phyloP scores from a whole-genome alignment of 371 early-diverging fungal species.

The Mucor racemosus region DNA sequence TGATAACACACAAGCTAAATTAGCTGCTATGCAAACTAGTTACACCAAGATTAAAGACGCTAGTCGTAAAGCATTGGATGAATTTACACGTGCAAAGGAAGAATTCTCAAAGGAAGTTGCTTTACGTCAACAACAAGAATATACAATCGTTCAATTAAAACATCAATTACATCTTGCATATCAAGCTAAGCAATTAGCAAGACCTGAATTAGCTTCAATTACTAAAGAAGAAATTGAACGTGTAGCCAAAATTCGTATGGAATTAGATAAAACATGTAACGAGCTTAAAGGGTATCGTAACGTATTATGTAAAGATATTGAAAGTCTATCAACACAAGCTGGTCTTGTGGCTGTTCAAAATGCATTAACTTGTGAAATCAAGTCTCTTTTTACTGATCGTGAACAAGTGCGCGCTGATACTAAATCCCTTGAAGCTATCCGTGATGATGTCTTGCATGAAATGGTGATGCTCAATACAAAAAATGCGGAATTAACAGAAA shows the following conservation, averaged over 20 bases:
- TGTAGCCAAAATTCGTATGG: slow-evolving; percentile 37
- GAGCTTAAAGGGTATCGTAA: slow-evolving; percentile 46
- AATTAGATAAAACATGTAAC: slow-evolving; percentile 42
- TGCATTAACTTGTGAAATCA: slow-evolving; percentile 35
- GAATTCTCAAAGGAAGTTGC: slow-evolving; percentile 50
- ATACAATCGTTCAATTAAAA: slow-evolving; percentile 35
- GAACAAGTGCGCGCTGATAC: slow-evolving; percentile 33
- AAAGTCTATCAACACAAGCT: slow-evolving; percentile 41
- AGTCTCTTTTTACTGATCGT: slow-evolving; percentile 36
- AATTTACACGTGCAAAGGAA: slow-evolving; percentile 48
- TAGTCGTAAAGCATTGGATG: slow-evolving; percentile 48
- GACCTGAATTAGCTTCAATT: slow-evolving; percentile 27
- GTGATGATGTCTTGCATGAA: slow-evolving; percentile 49
- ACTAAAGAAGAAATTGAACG: slow-evolving; percentile 47
- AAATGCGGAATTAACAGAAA: slow-evolving; percentile 56
- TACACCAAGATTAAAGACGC: slow-evolving; percentile 48
- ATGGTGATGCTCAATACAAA: slow-evolving; percentile 60
- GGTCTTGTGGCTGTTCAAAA: slow-evolving; percentile 33
- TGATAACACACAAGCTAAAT: slow-evolving; percentile 27
- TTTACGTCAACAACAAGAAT: slow-evolving; percentile 48
- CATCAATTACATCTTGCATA: slow-evolving; percentile 38
- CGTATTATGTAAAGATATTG: slow-evolving; percentile 34
- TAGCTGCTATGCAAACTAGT: slow-evolving; percentile 32
- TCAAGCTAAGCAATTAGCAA: slow-evolving; percentile 23
- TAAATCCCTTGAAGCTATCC: slow-evolving; percentile 25